Base-by-base conservation (phyloP, 2,329 filamentous ascomycete species). In the Aspergillus udagawae region DNA sequence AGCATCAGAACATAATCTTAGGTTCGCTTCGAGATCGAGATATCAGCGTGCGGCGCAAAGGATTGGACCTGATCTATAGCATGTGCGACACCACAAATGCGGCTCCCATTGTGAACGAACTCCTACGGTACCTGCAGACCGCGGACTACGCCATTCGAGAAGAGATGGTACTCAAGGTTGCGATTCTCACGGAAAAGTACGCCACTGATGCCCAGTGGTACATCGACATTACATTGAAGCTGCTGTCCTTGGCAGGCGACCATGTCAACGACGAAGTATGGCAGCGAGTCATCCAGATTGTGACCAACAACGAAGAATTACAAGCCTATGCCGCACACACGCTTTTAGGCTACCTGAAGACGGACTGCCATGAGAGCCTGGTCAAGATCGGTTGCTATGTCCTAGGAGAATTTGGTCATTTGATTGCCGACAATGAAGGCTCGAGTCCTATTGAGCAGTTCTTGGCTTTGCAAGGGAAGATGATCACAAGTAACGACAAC, bases 181-280 rank as follows among this genome's bases (percentile, higher is more conserved):
- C 94, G 53, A 99, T 99, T 69, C 76, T 99, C 63, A 97, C 95
- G 0, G 94, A 99, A 73, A 97, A 97, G 72, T 99, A 99, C 72
- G 94, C 94, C 25, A 97, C 92, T 0, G 94, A 99, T 69, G 91
- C 96, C 21, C 93, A 97, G 78, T 99, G 94, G 94, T 99, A 99
- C 74, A 95, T 99, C 61, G 93, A 99, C 71, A 97, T 97, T 65
- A 96, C 94, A 10, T 81, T 99, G 64, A 87, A 93, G 55, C 83
- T 99, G 53, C 92, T 99, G 58, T 92, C 93, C 57, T 92, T 97
- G 86, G 94, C 95, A 3, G 94, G 94, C 64, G 94, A 99, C 69
- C 94, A 99, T 73, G 93, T 99, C 65, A 97, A 93, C 74, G 95
- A 99, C 62, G 94, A 99, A 76, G 94, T 99, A 20, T 99, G 94